These are phyloP conservation scores for Aspergillus alliaceus DNA, from an alignment of 2,329 filamentous ascomycete genomes.

Conservation along the genomic window DNA sequence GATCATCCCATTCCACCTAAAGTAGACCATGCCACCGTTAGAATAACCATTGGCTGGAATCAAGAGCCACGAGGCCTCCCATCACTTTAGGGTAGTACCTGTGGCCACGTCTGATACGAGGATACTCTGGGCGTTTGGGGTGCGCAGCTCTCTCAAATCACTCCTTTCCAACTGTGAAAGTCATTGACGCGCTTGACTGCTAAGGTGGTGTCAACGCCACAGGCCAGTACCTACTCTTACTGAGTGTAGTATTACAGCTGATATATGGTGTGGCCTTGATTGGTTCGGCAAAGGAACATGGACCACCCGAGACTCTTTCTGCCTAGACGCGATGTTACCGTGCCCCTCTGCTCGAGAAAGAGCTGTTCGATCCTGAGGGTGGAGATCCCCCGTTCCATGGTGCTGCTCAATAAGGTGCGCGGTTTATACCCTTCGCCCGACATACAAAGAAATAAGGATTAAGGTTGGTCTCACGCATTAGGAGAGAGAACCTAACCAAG, in stretches of 20 bases:
- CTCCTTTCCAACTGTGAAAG: not conserved
- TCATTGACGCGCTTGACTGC: not conserved
- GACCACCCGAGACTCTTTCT: not conserved
- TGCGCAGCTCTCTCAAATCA: not conserved
- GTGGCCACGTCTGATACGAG: not conserved
- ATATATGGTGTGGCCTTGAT: not conserved
- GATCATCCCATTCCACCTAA: not conserved
- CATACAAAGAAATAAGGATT: not conserved
- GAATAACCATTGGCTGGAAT: not conserved
- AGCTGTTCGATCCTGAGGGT: no score
- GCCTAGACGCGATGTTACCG: slow-evolving; percentile 7
- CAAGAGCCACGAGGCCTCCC: not conserved
- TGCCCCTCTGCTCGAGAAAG: not conserved
- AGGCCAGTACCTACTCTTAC: not conserved
- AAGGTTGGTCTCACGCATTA: not conserved
- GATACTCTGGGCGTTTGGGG: not conserved
- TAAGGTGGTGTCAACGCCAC: not conserved
- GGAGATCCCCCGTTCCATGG: not conserved
- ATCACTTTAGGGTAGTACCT: slow-evolving; percentile 2
- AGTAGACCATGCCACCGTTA: not conserved
- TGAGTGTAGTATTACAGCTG: not conserved
- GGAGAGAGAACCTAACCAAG: not conserved
- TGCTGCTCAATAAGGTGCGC: not conserved
- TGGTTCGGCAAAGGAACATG: not conserved
- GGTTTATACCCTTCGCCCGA: not conserved